Base-by-base conservation (phyloP, 2,329 filamentous ascomycete genomes). In the Pestalotiopsis sp. region DNA sequence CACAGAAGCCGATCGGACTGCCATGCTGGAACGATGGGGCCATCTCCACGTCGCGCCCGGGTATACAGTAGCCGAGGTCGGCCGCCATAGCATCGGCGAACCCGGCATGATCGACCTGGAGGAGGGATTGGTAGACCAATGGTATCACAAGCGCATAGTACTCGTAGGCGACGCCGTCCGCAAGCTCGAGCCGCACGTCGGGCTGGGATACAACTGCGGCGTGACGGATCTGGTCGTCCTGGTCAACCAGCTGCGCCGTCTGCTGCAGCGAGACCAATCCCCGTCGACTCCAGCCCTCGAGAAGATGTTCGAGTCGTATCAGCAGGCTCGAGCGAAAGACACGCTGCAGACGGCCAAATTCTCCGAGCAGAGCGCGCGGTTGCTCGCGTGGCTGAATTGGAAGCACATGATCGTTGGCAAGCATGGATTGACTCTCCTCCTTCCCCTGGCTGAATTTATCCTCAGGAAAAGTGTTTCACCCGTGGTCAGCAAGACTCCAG, bases 81-180 rank as follows among this genome's bases (percentile, higher is more conserved):
- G 55, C 9, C 38, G 38, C 14, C 31, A 64, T 17, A 20, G 57
- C 23, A 23, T n/a, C 12, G 45, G 45, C n/a, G 57, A 59, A 1
- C 45, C 60, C 6, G 61, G 61, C 1, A 41, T 68, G 61, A 68
- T 49, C 7, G 4, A 62, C 11, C 57, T 41, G 1, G 62, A 68
- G 17, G 67, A 68, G 17, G 67, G 67, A 3, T 4, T 65, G 1
- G 52, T 60, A 9, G 55, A 64, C 20, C 45, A 64, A 1, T 64
- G 67, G 13, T 52, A 20, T n/a, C n/a, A 41, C 11, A 45, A 17
- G 25, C 67, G 62, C 17, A 65, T 68, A 14, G 67, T 68, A 4
- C 55, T 68, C 2, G 61, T 61, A 6, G 67, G 67, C 17, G 67
- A 68, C 41, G 36, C 67, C 6, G 67, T 36, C 12, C 20, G 41